Percentiles rank a stretch among this genome's conserved stretches.
These are phyloP conservation scores for Rhynchosporium agropyri DNA, from an alignment of 2,329 filamentous ascomycete genomes.

Conservation along the genomic window DNA sequence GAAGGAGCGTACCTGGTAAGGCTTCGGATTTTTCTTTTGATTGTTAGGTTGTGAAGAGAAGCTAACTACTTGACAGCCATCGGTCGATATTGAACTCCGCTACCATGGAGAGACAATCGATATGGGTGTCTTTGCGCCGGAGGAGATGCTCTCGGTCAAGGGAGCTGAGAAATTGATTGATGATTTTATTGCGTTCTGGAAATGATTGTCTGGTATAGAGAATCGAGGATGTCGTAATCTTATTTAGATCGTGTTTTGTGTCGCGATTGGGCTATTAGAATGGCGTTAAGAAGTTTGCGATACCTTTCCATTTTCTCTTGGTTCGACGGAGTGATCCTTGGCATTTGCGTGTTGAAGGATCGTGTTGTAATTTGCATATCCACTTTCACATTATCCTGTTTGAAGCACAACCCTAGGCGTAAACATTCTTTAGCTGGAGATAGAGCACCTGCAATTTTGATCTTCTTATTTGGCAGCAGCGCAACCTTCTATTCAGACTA, in stretches of 20 bases:
- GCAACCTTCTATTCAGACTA: background rate
- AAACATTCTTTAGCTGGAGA: too few species aligned
- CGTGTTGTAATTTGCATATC: too few species aligned
- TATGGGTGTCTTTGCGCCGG: conserved; percentile 40
- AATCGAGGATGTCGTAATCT: background rate
- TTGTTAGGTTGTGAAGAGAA: conserved; percentile 1
- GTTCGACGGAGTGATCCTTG: background rate
- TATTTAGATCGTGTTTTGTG: background rate
- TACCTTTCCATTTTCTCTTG: background rate
- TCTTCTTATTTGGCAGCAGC: background rate
- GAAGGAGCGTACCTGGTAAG: conserved; percentile 36
- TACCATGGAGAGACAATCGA: conserved; percentile 35
- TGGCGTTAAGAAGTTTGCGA: background rate
- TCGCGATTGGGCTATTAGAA: background rate
- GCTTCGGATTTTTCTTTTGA: background rate
- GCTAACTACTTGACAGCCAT: conserved; percentile 32
- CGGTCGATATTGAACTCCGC: conserved; percentile 41
- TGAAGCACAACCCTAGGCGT: too few species aligned
- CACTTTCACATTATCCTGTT: too few species aligned
- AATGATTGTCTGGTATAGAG: background rate
- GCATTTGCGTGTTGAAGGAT: background rate
- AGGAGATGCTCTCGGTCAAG: conserved; percentile 29
- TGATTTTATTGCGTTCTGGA: conserved; percentile 25
- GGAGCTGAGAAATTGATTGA: conserved; percentile 33
- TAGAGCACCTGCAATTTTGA: too few species aligned